These are phyloP conservation scores for Kazachstania psychrophila DNA, from an alignment of 805 yeast species.

Conservation along the genomic window DNA sequence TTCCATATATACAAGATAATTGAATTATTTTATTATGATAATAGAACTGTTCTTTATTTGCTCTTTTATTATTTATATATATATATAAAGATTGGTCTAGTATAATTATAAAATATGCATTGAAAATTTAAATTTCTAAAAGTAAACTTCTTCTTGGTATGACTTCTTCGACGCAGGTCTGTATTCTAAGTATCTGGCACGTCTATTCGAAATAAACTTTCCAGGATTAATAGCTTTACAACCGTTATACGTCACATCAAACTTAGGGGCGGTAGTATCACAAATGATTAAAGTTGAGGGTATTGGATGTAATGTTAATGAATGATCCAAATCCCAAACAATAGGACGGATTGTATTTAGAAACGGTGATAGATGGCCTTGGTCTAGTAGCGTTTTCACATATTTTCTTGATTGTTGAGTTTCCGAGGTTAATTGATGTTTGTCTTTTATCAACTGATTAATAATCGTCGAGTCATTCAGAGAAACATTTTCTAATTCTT, in stretches of 20 bases:
- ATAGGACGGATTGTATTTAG: slow-evolving; percentile 50
- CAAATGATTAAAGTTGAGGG: slow-evolving; percentile 59
- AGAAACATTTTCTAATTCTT: slow-evolving; percentile 16
- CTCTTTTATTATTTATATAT: too few relatives aligned
- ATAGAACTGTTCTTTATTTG: too few relatives aligned
- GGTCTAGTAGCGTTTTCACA: slow-evolving; percentile 76
- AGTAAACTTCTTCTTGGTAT: slow-evolving; percentile 38
- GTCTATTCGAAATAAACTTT: slow-evolving; percentile 37
- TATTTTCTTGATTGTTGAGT: slow-evolving; percentile 56
- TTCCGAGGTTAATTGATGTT: slow-evolving; percentile 37
- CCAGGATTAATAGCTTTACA: slow-evolving; percentile 75
- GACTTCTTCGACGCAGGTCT: slow-evolving; percentile 48
- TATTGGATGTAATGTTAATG: slow-evolving; percentile 63
- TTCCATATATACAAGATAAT: slow-evolving; percentile 29
- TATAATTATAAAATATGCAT: too few relatives aligned
- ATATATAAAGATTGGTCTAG: neutral
- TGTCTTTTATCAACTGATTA: slow-evolving; percentile 24
- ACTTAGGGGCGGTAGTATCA: slow-evolving; percentile 63
- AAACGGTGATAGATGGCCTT: slow-evolving; percentile 82
- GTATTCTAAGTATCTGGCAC: slow-evolving; percentile 66
- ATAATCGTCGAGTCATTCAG: slow-evolving; percentile 10
- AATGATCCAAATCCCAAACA: slow-evolving; percentile 59
- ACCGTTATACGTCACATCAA: slow-evolving; percentile 72
- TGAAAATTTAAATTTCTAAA: slow-evolving; percentile 13
- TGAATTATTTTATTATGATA: too few relatives aligned